Evolutionary conservation across 345 rosid genomes (phyloP), one percentile per base, ranked within the genome.

Genomic region (Dipteronia dyeriana): DNA sequence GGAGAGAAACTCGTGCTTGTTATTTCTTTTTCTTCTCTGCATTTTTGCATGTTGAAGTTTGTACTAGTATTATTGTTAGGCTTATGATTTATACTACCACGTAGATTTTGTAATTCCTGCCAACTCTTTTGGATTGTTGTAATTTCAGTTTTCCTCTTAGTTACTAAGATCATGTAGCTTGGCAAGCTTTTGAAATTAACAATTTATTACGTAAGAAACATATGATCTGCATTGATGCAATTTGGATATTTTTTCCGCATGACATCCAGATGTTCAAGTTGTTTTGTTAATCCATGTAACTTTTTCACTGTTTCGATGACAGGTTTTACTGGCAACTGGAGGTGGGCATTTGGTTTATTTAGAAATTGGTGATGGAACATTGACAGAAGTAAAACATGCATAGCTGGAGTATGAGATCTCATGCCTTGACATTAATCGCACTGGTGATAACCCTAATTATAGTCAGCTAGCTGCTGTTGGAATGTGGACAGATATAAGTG

Each of bases 401-500:
- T 86, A 87, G 79, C 79, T 95, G 84, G 98, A 95, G 80, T 84
- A 88, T 84, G 98, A 95, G 83, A 88, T 93, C 72, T 95, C 98
- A 68, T 95, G 98, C 83, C 95, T 95, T 79, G 98, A 93, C 87
- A 90, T 95, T 74, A 95, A 90, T 67, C 97, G 98, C 68, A 90
- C 88, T 68, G 94, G 98, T 62, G 94, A 95, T 63, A 88, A 86
- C 75, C 84, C 90, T 56, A 90, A 82, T 80, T 82, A 73, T 79
- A 95, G 98, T 79, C 94, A 93, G 78, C 84, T 93, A 79, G 98
- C 97, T 81, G 94, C 89, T 17, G 98, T 93, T 72, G 99, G 99
- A 76, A 95, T 93, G 98, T 95, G 99, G 99, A 95, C 97, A 8
- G 96, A 93, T 78, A 91, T 89, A 78, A 92, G 94, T 84, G 97